Base-by-base conservation (phyloP, 805 yeast species). In the Wickerhamomyces alni region DNA sequence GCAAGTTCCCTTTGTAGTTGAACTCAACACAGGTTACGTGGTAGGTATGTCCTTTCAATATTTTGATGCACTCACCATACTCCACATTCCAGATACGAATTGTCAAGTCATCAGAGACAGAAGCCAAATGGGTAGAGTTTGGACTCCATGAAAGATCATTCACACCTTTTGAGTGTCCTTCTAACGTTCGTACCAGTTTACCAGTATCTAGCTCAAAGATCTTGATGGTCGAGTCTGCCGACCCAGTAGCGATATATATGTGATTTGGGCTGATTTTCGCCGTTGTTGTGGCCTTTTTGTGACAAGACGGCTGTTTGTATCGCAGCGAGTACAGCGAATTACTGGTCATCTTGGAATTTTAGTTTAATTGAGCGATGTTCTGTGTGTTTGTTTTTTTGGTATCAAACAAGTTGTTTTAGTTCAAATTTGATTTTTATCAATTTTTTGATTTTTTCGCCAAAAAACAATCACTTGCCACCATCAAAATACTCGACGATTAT, bases 41-140 rank as follows among this genome's bases (percentile, higher is more conserved):
- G 46, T 80, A 91, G 0, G 95, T 87, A 54, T 91, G 99, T 7
- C 94, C 89, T 21, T 45, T 45, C 21, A 51, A 24, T 11, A 74
- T 59, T 37, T 69, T 64, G 21, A 77, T 55, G 40, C 77, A 68
- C 44, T 72, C 71, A 5, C 75, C 78, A 35, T 66, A 66, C 18
- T 56, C 49, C 3, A 81, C 58, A 38, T 80, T 73, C 85, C 94
- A 87, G 3, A 93, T 63, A 30, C 88, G 69, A 8, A 88, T 70
- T 0, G 94, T 80, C 44, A 78, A 67, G 59, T 91, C 99, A 57
- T 91, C 96, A 0, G 95, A 82, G 1, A 83, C 93, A 0, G 95
- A 76, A 2, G 95, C 96, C 7, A 91, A 44, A 36, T 82, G 75
- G 37, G 69, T 65, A 11, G 83, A 72, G 56, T 84, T 81, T 2